Evolutionary conservation across 164 flowering plant species (phyloP).

Genomic region (Warburgia ugandensis): DNA sequence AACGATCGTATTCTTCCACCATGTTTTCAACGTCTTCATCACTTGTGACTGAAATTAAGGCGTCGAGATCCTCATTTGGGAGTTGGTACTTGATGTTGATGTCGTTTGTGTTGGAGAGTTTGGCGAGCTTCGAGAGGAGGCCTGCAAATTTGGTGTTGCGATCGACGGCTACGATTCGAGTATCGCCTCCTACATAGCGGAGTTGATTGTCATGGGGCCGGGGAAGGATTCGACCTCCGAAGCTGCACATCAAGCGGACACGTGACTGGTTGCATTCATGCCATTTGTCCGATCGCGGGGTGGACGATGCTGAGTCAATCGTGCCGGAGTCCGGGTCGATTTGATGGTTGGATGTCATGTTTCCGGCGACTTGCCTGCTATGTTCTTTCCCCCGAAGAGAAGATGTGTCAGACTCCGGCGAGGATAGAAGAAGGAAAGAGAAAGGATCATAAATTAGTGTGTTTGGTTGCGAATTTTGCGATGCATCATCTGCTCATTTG

Average conservation of each 20-base stretch:
- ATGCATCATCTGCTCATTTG: no score
- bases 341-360: constrained; percentile 27
- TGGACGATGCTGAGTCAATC: constrained; percentile 37
- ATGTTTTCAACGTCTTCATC: constrained; percentile 94
- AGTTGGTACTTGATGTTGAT: constrained; percentile 81
- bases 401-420: no score
- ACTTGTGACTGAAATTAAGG: constrained; percentile 71
- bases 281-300: constrained; percentile 20
- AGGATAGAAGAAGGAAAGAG: no score
- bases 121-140: constrained; percentile 55
- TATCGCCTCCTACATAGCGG: constrained; percentile 95
- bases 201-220: constrained; percentile 95
- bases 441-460: no score
- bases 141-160: constrained; percentile 46
- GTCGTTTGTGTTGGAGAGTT: constrained; percentile 35
- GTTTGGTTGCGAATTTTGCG: no score
- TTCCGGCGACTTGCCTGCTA: no score
- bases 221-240: constrained; percentile 88
- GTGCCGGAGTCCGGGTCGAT: constrained; percentile 36
- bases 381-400: no score
- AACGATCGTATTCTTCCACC: constrained; percentile 89
- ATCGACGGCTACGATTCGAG: constrained; percentile 69
- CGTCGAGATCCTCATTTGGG: constrained; percentile 91
- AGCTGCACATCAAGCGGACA: constrained; percentile 90
- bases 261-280: constrained; percentile 25